Evolutionary conservation across 2,329 filamentous ascomycete species (phyloP).

Genomic region (Ophiocordyceps camponoti-floridani): DNA sequence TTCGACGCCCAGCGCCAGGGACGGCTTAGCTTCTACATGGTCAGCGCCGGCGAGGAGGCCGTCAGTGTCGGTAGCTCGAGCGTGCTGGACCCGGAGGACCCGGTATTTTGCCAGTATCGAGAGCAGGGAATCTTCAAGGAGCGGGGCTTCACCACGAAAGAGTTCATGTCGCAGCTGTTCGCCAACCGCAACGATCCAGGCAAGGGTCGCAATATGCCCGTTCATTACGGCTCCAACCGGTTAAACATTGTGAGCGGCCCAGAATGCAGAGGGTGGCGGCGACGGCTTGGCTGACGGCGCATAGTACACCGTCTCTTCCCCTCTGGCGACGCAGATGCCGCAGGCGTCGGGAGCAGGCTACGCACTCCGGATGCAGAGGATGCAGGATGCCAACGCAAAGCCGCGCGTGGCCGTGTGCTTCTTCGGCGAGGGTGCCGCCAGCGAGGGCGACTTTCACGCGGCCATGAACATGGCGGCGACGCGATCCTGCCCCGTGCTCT

Average conservation of each 20-base stretch:
- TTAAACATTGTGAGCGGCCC: constrained; percentile 56
- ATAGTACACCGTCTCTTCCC: constrained; percentile 67
- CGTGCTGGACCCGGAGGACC: constrained; percentile 65
- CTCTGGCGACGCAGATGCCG: constrained; percentile 75
- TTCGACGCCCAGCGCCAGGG: constrained; percentile 94
- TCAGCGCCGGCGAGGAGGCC: constrained; percentile 85
- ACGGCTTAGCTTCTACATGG: constrained; percentile 94
- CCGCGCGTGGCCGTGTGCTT: constrained; percentile 62
- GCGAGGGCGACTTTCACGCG: constrained; percentile 82
- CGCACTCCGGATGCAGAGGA: constrained; percentile 64
- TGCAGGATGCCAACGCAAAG: constrained; percentile 50
- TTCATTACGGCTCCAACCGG: constrained; percentile 78
- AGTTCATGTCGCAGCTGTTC: constrained; percentile 95
- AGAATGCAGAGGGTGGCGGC: background rate
- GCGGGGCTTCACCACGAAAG: constrained; percentile 66
- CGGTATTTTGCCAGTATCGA: constrained; percentile 86
- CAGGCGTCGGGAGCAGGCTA: constrained; percentile 80
- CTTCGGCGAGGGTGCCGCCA: constrained; percentile 81
- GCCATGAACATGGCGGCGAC: constrained; percentile 85
- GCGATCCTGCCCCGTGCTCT: constrained; percentile 69
- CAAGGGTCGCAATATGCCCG: constrained; percentile 84
- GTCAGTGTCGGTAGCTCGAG: constrained; percentile 80
- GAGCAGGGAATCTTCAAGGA: constrained; percentile 85
- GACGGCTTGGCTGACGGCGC: background rate
- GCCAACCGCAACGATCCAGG: constrained; percentile 69